Evolutionary conservation across 2,329 filamentous ascomycete genomes (phyloP).

Genomic region (Cordyceps cateniannulata): DNA sequence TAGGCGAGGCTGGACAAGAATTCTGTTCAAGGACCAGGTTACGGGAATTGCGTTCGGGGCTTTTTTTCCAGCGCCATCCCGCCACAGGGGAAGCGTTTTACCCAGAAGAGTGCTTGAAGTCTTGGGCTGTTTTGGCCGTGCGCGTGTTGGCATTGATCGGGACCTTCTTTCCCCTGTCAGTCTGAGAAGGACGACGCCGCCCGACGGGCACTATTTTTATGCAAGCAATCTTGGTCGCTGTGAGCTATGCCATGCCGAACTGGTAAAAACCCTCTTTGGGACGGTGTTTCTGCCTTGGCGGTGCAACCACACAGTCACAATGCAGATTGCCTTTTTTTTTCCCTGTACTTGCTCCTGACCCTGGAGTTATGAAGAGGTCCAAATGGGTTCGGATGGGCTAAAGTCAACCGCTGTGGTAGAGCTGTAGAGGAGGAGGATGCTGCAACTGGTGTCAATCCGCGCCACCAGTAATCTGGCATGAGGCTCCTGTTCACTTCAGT

Average conservation of each 20-base stretch:
- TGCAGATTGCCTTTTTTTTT: background rate
- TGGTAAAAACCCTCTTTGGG: too few relatives aligned
- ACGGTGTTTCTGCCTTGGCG: background rate
- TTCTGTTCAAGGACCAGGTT: background rate
- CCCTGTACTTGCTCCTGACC: too few relatives aligned
- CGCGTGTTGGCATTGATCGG: background rate
- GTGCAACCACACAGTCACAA: background rate
- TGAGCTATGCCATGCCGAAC: background rate
- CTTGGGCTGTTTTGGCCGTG: background rate
- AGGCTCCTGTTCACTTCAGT: background rate
- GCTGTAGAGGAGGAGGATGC: background rate
- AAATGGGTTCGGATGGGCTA: background rate
- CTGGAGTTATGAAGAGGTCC: too few relatives aligned
- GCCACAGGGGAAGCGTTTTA: background rate
- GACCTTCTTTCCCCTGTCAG: background rate
- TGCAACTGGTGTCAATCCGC: background rate
- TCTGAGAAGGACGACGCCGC: background rate
- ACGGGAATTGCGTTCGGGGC: background rate
- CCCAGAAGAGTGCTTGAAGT: background rate
- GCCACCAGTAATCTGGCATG: background rate
- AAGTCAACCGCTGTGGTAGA: background rate
- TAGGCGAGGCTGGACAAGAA: background rate
- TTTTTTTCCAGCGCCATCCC: background rate
- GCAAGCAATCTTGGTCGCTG: background rate
- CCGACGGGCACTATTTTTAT: slow-evolving; percentile 2